Base-by-base conservation (phyloP, 441 rosid species). In the Arabidopsis hybrid region DNA sequence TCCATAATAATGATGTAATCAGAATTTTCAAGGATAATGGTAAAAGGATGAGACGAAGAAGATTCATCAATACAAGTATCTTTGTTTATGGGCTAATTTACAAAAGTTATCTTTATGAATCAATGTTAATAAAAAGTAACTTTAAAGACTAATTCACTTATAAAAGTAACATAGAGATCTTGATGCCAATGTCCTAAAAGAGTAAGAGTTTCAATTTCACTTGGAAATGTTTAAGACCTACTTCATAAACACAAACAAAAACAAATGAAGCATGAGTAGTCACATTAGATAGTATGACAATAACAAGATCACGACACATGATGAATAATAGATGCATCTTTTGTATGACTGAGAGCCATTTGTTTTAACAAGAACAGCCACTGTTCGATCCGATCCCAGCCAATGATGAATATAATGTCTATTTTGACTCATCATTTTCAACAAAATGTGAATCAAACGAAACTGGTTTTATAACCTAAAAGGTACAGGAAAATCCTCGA, bases 131-230 rank as follows among this genome's bases (percentile, higher is more conserved):
- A 0, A 40, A 32, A n/a, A 9, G 5, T n/a, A 29, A 8, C 34
- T 34, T 16, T 49, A 12, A 49, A 49, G 12, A 57, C 18, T 31
- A 43, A 9, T 56, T 7, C 12, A 31, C n/a, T 38, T 12, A 4
- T 8, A 70, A 69, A 45, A 13, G 67, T 60, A 10, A 49, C 51
- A 4, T 60, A 18, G 68, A 40, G 69, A 71, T 61, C 68, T 61
- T 51, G 35, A 71, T 51, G 61, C 29, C 39, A 8, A 13, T 29
- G n/a, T 1, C 8, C 13, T 49, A 26, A 39, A 38, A 36, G 31
- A n/a, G 9, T 10, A 36, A 59, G 5, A 18, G 5, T 59, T 69
- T 36, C 5, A 29, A 7, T 26, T 69, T 71, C 34, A 49, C 18
- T 49, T 38, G 13, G 49, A 39, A 29, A 21, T 61, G 68, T 21